These are phyloP conservation scores for Lenzites betulinus DNA, from an alignment of 768 basidiomycete genomes.

Conservation along the genomic window DNA sequence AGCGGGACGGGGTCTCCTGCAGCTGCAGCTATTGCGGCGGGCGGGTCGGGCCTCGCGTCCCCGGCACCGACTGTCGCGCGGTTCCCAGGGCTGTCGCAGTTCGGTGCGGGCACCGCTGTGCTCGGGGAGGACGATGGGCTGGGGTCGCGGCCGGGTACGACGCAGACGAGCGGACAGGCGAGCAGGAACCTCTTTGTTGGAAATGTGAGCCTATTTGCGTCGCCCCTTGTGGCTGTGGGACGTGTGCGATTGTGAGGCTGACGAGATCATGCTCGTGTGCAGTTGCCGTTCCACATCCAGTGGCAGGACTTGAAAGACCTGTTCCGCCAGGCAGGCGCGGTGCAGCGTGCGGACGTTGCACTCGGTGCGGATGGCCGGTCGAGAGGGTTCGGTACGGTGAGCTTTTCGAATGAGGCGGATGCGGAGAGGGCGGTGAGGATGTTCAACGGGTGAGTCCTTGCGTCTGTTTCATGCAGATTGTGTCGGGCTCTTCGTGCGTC, in stretches of 20 bases:
- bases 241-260: background rate
- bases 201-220: slow-evolving; percentile 58
- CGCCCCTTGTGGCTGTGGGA: background rate
- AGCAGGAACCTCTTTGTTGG: slow-evolving; percentile 81
- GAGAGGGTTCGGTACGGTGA: slow-evolving; percentile 90
- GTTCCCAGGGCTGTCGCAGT: slow-evolving; percentile 12
- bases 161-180: background rate
- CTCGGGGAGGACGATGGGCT: slow-evolving; percentile 8
- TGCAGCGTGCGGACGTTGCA: slow-evolving; percentile 89
- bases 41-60: slow-evolving; percentile 7
- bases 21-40: background rate
- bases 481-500: too few relatives aligned
- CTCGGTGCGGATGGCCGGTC: slow-evolving; percentile 83
- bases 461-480: background rate
- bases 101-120: background rate
- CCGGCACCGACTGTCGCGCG: slow-evolving; percentile 15
- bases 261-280: background rate
- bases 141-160: slow-evolving; percentile 11
- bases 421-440: slow-evolving; percentile 81
- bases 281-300: slow-evolving; percentile 92
- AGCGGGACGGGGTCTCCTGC: slow-evolving; percentile 13
- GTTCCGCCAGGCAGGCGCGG: slow-evolving; percentile 87
- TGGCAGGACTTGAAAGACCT: slow-evolving; percentile 99
- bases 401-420: slow-evolving; percentile 81
- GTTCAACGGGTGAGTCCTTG: slow-evolving; percentile 80